Percentiles rank a stretch among this genome's conserved stretches.
These are phyloP conservation scores for Peterozyma toletana DNA, from an alignment of 805 yeast genomes.

Conservation along the genomic window DNA sequence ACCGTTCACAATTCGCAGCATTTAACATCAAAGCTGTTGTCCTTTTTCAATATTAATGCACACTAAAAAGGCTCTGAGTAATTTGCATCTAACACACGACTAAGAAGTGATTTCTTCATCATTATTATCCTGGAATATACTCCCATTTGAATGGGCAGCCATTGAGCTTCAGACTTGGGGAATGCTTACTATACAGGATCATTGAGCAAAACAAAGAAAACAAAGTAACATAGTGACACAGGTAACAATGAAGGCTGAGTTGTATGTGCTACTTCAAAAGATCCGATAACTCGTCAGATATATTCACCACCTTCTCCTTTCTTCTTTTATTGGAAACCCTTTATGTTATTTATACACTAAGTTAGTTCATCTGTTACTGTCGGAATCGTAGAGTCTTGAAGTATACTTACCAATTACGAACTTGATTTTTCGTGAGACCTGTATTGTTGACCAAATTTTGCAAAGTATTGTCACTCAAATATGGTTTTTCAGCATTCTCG, in stretches of 20 bases:
- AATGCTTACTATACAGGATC: slow-evolving; percentile 35
- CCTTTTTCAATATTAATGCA: no score
- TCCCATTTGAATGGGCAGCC: slow-evolving; percentile 32
- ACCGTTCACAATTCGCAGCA: no score
- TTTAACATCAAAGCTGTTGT: no score
- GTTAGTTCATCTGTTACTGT: not conserved
- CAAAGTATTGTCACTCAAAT: not conserved
- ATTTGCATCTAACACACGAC: no score
- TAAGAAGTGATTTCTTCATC: not conserved
- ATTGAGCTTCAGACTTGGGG: slow-evolving; percentile 44
- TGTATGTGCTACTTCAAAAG: not conserved
- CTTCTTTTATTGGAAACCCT: not conserved
- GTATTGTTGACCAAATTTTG: not conserved
- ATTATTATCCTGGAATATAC: not conserved
- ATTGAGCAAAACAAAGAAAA: slow-evolving; percentile 18
- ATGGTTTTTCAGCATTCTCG: not conserved
- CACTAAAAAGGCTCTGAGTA: no score
- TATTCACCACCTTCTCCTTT: not conserved
- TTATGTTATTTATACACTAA: not conserved
- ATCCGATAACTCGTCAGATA: not conserved
- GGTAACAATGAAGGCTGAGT: not conserved
- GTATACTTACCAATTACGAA: not conserved
- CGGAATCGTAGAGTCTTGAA: not conserved
- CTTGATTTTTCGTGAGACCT: not conserved
- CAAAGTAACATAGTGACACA: not conserved